Conservation (phyloP, 495 filamentous ascomycete species). For the Trichoderma erinaceum region DNA sequence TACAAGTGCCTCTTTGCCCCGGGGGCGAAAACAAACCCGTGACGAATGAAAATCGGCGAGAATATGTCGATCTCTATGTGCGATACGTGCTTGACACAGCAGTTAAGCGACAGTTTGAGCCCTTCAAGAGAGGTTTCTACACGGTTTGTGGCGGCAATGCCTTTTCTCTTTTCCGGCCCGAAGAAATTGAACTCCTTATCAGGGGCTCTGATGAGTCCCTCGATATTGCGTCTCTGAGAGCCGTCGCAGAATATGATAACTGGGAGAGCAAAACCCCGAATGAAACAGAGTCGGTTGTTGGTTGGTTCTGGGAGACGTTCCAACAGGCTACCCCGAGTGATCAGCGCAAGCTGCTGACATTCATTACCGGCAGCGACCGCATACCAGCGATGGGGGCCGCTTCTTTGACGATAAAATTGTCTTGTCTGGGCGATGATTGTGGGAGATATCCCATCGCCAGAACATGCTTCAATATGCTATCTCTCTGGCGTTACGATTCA, state of each 20-base stretch:
- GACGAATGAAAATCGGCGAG: slow-evolving; percentile 75
- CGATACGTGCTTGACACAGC: slow-evolving; percentile 73
- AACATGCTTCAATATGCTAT: slow-evolving; percentile 86
- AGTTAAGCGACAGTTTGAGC: slow-evolving; percentile 81
- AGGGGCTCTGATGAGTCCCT: slow-evolving; percentile 82
- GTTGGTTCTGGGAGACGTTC: slow-evolving; percentile 90
- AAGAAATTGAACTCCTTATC: slow-evolving; percentile 87
- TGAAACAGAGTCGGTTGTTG: slow-evolving; percentile 59
- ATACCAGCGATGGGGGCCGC: slow-evolving; percentile 89
- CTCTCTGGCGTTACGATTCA: slow-evolving; percentile 64
- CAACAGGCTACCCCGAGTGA: slow-evolving; percentile 54
- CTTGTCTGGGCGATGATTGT: slow-evolving; percentile 68
- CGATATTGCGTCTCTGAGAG: slow-evolving; percentile 68
- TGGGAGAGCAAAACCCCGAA: slow-evolving; percentile 50
- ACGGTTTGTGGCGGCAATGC: slow-evolving; percentile 90
- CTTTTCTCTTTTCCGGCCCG: slow-evolving; percentile 81
- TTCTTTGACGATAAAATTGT: slow-evolving; percentile 67
- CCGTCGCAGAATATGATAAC: slow-evolving; percentile 76
- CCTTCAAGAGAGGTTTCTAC: slow-evolving; percentile 92
- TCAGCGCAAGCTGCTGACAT: slow-evolving; percentile 74
- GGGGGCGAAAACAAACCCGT: slow-evolving; percentile 71
- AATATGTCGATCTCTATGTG: slow-evolving; percentile 86
- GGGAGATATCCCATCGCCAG: slow-evolving; percentile 76
- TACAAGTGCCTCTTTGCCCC: slow-evolving; percentile 63
- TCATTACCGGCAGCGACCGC: slow-evolving; percentile 90